These are phyloP conservation scores for Diplodia seriata DNA, from an alignment of 2,329 filamentous ascomycete genomes.

Conservation along the genomic window DNA sequence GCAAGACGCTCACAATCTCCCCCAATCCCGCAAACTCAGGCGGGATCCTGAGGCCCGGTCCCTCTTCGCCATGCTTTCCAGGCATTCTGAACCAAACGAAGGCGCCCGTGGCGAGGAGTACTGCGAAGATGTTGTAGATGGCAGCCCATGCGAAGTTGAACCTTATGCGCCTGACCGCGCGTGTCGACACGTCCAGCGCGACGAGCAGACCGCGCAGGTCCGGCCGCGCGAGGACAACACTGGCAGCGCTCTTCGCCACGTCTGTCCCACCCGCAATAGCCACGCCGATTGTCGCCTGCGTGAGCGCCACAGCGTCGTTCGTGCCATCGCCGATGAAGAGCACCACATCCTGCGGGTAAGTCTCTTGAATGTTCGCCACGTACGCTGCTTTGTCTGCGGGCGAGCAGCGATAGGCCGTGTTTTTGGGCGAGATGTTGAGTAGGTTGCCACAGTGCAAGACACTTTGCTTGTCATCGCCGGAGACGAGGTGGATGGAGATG, in stretches of 20 bases:
- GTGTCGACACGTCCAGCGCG: conserved; percentile 61
- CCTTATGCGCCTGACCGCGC: conserved; percentile 51
- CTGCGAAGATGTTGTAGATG: conserved; percentile 72
- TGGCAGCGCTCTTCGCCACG: conserved; percentile 70
- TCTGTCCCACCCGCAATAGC: conserved; percentile 69
- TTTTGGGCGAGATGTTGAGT: conserved; percentile 46
- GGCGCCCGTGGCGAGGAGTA: conserved; percentile 70
- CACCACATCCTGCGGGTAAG: conserved; percentile 49
- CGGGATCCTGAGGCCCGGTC: conserved; percentile 54
- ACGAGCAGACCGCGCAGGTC: conserved; percentile 63
- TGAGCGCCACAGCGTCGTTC: conserved; percentile 77
- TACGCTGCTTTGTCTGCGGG: conserved; percentile 64
- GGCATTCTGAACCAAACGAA: conserved; percentile 58
- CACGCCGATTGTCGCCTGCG: conserved; percentile 73
- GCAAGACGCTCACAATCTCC: conserved; percentile 75
- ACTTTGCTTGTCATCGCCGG: conserved; percentile 61
- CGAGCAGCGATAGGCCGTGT: conserved; percentile 56
- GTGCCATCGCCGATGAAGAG: conserved; percentile 80
- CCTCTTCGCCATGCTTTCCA: not conserved
- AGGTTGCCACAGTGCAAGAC: conserved; percentile 56
- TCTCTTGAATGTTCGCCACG: conserved; percentile 47
- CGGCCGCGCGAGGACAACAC: conserved; percentile 70
- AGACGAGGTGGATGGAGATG: conserved; percentile 63
- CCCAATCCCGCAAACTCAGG: conserved; percentile 72
- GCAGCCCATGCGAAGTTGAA: conserved; percentile 76